A percentile compares a stretch with the other conserved stretches of the same genome.
phyloP scores from a whole-genome alignment of 1,139 yeast genomes.

The Suhomyces terraborum region DNA sequence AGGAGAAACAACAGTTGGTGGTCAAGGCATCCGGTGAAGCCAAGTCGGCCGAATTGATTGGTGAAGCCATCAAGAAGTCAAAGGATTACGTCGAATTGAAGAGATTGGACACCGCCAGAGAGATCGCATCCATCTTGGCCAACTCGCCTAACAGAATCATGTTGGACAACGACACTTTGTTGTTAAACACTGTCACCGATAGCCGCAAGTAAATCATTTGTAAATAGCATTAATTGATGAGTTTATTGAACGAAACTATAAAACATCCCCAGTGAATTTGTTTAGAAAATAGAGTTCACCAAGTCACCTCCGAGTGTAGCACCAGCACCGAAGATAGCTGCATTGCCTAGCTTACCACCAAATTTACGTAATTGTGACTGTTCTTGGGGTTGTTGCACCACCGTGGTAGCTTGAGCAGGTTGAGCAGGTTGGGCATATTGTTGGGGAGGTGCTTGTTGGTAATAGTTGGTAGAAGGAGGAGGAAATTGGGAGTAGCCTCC shows the following conservation, averaged over 20 bases:
- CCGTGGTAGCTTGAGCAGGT: slow-evolving; percentile 5
- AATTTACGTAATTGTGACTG: slow-evolving; percentile 56
- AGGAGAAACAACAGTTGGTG: slow-evolving; percentile 94
- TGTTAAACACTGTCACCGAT: slow-evolving; percentile 85
- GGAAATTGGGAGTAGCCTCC: slow-evolving; percentile 54
- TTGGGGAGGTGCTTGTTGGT: slow-evolving; percentile 38
- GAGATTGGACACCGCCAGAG: slow-evolving; percentile 95
- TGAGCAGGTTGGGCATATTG: slow-evolving; percentile 24
- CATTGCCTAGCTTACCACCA: slow-evolving; percentile 86
- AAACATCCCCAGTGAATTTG: slow-evolving; percentile 1
- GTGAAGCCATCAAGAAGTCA: slow-evolving; percentile 97
- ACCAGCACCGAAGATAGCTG: slow-evolving; percentile 96
- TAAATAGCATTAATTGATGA: slow-evolving; percentile 6
- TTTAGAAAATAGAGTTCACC: slow-evolving; percentile 78
- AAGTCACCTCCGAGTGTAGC: slow-evolving; percentile 90
- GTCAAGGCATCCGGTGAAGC: slow-evolving; percentile 99
- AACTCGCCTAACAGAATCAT: slow-evolving; percentile 88
- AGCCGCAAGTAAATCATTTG: slow-evolving; percentile 38
- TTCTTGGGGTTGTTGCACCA: slow-evolving; percentile 15
- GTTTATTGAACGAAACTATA: not conserved
- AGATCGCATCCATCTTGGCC: slow-evolving; percentile 85
- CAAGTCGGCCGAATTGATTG: slow-evolving; percentile 94
- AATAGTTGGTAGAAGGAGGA: slow-evolving; percentile 49
- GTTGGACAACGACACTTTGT: slow-evolving; percentile 87
- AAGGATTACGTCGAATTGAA: slow-evolving; percentile 94